Percentiles rank a stretch among this genome's conserved stretches.
Conservation (phyloP, 805 yeast species). For the Blastobotrys terrestris region DNA sequence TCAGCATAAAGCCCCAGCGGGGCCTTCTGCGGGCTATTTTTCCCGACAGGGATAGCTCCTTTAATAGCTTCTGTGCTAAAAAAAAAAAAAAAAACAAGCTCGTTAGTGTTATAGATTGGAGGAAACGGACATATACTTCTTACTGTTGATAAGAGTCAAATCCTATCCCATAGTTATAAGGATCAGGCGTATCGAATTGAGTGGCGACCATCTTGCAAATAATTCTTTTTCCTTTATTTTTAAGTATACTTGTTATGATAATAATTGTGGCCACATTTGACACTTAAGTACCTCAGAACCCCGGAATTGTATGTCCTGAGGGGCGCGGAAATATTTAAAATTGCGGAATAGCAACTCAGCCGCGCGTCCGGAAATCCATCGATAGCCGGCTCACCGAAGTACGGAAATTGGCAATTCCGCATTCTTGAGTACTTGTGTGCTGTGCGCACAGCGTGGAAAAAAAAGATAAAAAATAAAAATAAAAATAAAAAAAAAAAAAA, state of each 20-base stretch:
- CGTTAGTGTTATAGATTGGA: background rate
- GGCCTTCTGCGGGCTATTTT: slow-evolving; percentile 22
- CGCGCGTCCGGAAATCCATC: background rate
- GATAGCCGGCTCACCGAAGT: background rate
- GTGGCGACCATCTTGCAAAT: slow-evolving; percentile 12
- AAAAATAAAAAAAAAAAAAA: too few species aligned
- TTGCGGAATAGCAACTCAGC: background rate
- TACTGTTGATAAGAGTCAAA: slow-evolving; percentile 23
- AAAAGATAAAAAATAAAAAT: too few species aligned
- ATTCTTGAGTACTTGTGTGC: too few species aligned
- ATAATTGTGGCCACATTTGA: background rate
- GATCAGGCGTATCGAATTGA: slow-evolving; percentile 17
- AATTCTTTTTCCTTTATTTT: background rate
- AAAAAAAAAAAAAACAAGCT: too few species aligned
- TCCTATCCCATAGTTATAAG: slow-evolving; percentile 20
- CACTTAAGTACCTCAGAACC: background rate
- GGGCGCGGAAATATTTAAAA: background rate
- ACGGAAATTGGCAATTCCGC: background rate
- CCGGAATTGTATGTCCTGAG: background rate
- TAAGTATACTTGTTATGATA: too few species aligned
- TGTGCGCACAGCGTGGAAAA: too few species aligned
- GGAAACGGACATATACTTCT: background rate
- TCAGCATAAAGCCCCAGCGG: slow-evolving; percentile 26
- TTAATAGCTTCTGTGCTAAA: slow-evolving; percentile 20
- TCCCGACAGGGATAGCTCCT: slow-evolving; percentile 24